Percentiles rank a stretch among this genome's conserved stretches.
Evolutionary conservation across 148 eudicot genomes (phyloP).

Genomic region (Hydrangea macrophylla): DNA sequence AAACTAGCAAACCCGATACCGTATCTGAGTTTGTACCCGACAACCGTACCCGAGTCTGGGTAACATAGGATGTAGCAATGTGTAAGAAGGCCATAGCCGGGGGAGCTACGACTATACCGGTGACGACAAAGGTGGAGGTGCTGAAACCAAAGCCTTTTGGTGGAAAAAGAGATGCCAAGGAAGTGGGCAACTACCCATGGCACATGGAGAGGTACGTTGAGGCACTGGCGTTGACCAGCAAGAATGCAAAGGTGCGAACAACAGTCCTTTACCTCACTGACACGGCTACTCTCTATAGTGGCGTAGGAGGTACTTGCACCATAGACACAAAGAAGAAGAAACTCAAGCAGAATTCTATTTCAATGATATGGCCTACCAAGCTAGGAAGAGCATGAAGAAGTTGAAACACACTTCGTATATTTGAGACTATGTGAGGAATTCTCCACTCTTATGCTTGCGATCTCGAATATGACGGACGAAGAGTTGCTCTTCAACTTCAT

Average conservation of each 20-base stretch:
- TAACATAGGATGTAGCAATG: too few species aligned
- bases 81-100: background rate
- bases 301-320: background rate
- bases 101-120: background rate
- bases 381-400: background rate
- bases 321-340: background rate
- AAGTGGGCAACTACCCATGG: slow-evolving; percentile 1
- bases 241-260: background rate
- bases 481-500: background rate
- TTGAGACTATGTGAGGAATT: background rate
- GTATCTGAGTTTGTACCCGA: too few species aligned
- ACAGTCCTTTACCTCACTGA: background rate
- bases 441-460: background rate
- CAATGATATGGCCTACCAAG: slow-evolving; percentile 5
- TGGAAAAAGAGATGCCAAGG: background rate
- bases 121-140: background rate
- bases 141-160: background rate
- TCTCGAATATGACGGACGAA: background rate
- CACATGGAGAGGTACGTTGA: background rate
- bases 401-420: background rate
- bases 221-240: background rate
- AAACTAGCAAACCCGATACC: too few species aligned
- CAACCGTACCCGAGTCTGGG: too few species aligned
- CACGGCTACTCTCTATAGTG: background rate
- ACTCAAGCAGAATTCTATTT: slow-evolving; percentile 11